These are phyloP conservation scores for Colletotrichum lupini DNA, from an alignment of 2,329 filamentous ascomycete genomes.

Conservation along the genomic window DNA sequence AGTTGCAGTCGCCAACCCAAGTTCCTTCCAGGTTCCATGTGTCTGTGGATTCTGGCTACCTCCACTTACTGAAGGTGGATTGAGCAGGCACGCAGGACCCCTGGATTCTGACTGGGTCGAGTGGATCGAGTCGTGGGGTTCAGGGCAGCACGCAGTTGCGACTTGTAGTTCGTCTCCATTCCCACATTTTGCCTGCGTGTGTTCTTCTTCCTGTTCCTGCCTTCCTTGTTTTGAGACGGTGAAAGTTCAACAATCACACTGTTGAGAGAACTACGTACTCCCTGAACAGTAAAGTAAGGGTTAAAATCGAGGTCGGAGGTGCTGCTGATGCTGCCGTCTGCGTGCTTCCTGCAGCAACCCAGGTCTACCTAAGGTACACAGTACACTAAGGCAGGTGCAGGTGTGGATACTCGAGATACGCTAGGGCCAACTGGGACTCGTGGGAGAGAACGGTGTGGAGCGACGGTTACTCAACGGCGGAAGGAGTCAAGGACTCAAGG, in stretches of 20 bases:
- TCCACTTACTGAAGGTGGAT: conserved; percentile 2
- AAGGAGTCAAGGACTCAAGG: not conserved
- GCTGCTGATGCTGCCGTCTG: not conserved
- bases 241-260: not conserved
- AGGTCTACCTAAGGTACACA: not conserved
- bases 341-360: not conserved
- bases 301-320: conserved; percentile 13
- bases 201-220: not conserved
- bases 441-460: conserved; percentile 5
- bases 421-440: conserved; percentile 6
- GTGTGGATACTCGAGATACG: not conserved
- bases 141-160: not conserved
- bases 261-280: not conserved
- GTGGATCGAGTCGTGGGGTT: not conserved
- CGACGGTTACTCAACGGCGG: conserved; percentile 5
- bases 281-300: not conserved
- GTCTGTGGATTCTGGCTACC: conserved; percentile 12
- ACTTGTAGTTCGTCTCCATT: not conserved
- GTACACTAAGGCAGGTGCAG: not conserved
- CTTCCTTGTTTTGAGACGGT: no score
- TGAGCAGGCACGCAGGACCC: conserved; percentile 9
- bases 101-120: conserved; percentile 1
- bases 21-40: conserved; percentile 2
- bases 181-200: not conserved
- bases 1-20: no score